Evolutionary conservation across 148 eudicot species (phyloP).

Genomic region (Rhododendron molle): DNA sequence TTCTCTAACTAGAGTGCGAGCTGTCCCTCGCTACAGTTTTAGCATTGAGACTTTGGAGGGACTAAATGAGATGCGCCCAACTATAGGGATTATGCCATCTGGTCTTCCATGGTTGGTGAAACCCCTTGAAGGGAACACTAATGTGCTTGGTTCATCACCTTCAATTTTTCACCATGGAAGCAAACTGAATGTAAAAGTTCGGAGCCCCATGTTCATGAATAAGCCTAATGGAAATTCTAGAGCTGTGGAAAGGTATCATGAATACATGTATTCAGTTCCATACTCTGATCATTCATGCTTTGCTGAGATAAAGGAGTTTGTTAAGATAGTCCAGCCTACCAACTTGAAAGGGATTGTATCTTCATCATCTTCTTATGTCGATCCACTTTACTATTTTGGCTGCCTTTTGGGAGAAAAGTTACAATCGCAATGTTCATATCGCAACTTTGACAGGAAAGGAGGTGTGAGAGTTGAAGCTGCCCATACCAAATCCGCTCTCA

Average conservation of each 20-base stretch:
- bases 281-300: slow-evolving; percentile 74
- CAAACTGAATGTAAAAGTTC: too few species aligned
- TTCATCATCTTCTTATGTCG: slow-evolving; percentile 47
- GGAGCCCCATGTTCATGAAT: too few species aligned
- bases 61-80: slow-evolving; percentile 49
- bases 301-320: slow-evolving; percentile 58
- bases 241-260: too few species aligned
- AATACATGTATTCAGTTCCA: too few species aligned
- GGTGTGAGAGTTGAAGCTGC: slow-evolving; percentile 20
- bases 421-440: slow-evolving; percentile 12
- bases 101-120: slow-evolving; percentile 72
- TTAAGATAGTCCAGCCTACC: slow-evolving; percentile 44
- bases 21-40: slow-evolving; percentile 80
- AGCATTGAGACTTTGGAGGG: slow-evolving; percentile 64
- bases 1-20: slow-evolving; percentile 62
- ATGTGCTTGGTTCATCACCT: too few species aligned
- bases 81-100: slow-evolving; percentile 85
- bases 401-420: slow-evolving; percentile 37
- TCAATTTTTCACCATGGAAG: too few species aligned
- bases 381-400: slow-evolving; percentile 56
- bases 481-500: slow-evolving; percentile 2
- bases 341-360: slow-evolving; percentile 72
- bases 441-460: slow-evolving; percentile 19
- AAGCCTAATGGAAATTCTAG: too few species aligned
- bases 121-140: slow-evolving; percentile 21